Base-by-base conservation (phyloP, 1,284 basidiomycete species). In the Marasmius sp. region DNA sequence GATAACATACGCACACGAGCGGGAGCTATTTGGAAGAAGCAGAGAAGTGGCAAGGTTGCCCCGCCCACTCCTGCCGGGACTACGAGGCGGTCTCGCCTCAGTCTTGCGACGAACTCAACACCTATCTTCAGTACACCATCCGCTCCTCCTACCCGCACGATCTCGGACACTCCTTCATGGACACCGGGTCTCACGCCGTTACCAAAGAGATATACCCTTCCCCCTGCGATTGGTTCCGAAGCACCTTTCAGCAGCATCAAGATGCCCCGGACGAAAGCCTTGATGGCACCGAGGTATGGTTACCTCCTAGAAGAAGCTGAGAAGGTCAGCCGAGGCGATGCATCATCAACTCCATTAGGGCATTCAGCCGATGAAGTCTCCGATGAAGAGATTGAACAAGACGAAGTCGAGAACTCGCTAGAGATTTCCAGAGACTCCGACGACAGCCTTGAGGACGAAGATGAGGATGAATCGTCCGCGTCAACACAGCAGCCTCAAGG, bases 21-120 rank as follows among this genome's bases (percentile, higher is more conserved):
- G 4, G 74, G 76, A 14, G 85, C 89, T 0, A 71, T 92, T 43
- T 77, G 83, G 69, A 84, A 80, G 65, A 90, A 88, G 67, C 90
- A 90, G 67, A 79, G 81, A 11, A 71, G 77, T 1, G 86, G 87
- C 1, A 75, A 81, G 27, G 75, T 82, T 54, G 87, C 86, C 1
- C 82, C 84, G 2, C 85, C 86, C 0, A 79, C 79, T 2, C 77
- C 77, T 2, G 69, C 58, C n/a, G 58, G 61, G 12, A 78, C 76
- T 18, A 7, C 45, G 45, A 18, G 6, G 16, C 45, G 41, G 41
- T 43, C 41, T 43, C 41, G 12, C 41, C 11, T 47, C n/a, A 20
- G 45, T 47, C 16, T 16, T 47, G 45, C n/a, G 16, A 8, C 20
- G 6, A n/a, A 11, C n/a, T 47, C 45, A 47, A 6, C 16, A 18